Evolutionary conservation across 2,329 filamentous ascomycete species (phyloP).

Genomic region (Byssothecium circinans): DNA sequence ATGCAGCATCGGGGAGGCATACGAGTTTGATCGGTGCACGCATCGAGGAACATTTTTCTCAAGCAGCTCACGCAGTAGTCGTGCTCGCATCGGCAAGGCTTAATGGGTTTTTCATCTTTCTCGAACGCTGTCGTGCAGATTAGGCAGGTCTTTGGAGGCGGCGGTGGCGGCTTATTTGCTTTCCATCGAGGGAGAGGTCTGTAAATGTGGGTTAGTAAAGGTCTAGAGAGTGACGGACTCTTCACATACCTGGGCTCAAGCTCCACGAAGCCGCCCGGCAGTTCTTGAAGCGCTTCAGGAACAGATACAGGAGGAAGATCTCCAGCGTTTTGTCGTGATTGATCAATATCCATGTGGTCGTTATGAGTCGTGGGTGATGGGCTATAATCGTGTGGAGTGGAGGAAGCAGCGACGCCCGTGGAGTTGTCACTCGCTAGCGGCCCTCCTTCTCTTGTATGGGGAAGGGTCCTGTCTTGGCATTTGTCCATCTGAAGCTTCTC

Average conservation of each 20-base stretch:
- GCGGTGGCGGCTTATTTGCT: not conserved
- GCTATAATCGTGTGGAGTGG: not conserved
- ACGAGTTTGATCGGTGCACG: slow-evolving; percentile 41
- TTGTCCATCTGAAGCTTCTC: slow-evolving; percentile 13
- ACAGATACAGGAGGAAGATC: not conserved
- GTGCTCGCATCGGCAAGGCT: slow-evolving; percentile 39
- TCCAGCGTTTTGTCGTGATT: not conserved
- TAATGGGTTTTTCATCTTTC: slow-evolving; percentile 12
- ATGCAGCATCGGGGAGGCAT: slow-evolving; percentile 54
- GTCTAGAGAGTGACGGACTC: too few species aligned
- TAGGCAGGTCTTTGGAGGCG: slow-evolving; percentile 18
- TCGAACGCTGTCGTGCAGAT: slow-evolving; percentile 24
- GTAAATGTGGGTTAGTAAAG: not conserved
- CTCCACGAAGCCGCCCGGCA: not conserved
- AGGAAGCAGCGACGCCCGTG: slow-evolving; percentile 3
- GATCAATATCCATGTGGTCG: slow-evolving; percentile 7
- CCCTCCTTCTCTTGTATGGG: not conserved
- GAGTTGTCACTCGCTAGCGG: not conserved
- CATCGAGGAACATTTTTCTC: slow-evolving; percentile 46
- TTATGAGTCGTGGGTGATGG: not conserved
- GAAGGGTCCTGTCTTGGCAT: slow-evolving; percentile 9
- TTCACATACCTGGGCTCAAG: not conserved
- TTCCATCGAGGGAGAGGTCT: not conserved
- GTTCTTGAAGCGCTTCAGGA: not conserved
- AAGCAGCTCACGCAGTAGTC: slow-evolving; percentile 44